These are phyloP conservation scores for Fusarium decemcellulare DNA, from an alignment of 2,329 filamentous ascomycete genomes.

Conservation along the genomic window DNA sequence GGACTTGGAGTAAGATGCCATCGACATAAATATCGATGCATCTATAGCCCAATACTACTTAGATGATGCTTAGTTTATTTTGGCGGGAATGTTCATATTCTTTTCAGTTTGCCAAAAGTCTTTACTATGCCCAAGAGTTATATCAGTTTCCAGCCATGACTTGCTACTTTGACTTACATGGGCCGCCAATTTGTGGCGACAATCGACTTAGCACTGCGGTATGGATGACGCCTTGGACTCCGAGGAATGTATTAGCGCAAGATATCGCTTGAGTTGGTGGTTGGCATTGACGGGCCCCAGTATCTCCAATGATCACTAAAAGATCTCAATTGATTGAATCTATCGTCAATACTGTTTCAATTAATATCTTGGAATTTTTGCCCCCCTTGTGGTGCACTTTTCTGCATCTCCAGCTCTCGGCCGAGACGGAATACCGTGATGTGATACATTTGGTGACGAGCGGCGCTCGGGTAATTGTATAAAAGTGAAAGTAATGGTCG, in stretches of 20 bases:
- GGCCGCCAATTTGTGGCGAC: neutral
- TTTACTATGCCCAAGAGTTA: no score
- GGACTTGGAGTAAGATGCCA: no score
- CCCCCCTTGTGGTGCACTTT: neutral
- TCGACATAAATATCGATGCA: no score
- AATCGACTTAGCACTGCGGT: neutral
- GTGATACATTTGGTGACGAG: constrained; percentile 19
- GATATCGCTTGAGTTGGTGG: no score
- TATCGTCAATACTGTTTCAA: fast-evolving
- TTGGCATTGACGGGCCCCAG: no score
- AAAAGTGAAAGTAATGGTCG: constrained; percentile 48
- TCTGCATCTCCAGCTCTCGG: neutral
- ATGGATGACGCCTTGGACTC: constrained; percentile 32
- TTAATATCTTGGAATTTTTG: neutral
- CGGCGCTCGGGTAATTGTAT: constrained; percentile 24
- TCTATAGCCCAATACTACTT: no score
- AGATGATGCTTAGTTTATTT: no score
- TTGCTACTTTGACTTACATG: no score
- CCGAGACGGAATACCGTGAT: neutral
- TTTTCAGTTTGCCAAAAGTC: no score
- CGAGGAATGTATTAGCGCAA: neutral
- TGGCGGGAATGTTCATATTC: neutral
- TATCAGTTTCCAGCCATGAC: no score
- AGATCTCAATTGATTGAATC: neutral
- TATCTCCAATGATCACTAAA: neutral